Evolutionary conservation across 805 yeast genomes (phyloP), one percentile per base, ranked within the genome.

Genomic region (Zygosaccharomyces kombuchaensis): DNA sequence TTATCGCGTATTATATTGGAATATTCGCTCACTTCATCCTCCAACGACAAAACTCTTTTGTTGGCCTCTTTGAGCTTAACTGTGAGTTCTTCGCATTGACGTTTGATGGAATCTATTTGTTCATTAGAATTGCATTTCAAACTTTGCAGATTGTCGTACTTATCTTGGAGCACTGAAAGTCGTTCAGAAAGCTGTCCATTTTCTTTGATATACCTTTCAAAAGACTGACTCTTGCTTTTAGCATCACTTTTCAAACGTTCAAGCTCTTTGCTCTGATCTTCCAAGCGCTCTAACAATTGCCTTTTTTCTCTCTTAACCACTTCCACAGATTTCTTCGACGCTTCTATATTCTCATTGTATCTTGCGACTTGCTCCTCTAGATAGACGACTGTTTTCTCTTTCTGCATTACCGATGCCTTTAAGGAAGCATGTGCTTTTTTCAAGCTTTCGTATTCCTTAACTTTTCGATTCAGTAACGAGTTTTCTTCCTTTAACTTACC

Each of bases 11-110:
- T 65, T 63, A 82, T 71, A 26, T 78, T 75, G 45, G 87, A 76
- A 4, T 86, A 71, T 47, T 90, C 97, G 9, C 76, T 70, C n/a
- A 91, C 67, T 58, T 90, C 96, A 46, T 88, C 96, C 54, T 86
- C 89, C 23, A 90, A 62, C 1, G 80, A 76, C 46, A 85, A 89
- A 17, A 78, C 71, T 51, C 78, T 75, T 43, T 72, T 72, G 35
- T 73, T 74, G 1, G 81, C 69, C 55, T 93, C 98, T 49, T 77
- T 76, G 32, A 81, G 66, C 44, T 85, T 78, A 74, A 84, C 76
- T 2, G 74, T 59, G 40, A 85, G 62, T 56, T 87, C 96, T 42
- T 87, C 91, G 48, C 81, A 77, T 59, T 86, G 88, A 52, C 79
- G 82, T 55, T 76, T 82, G 48, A 79, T 56, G 0, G 71, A 53